phyloP scores from a whole-genome alignment of 805 yeast species.

The Starmerella asiatica region DNA sequence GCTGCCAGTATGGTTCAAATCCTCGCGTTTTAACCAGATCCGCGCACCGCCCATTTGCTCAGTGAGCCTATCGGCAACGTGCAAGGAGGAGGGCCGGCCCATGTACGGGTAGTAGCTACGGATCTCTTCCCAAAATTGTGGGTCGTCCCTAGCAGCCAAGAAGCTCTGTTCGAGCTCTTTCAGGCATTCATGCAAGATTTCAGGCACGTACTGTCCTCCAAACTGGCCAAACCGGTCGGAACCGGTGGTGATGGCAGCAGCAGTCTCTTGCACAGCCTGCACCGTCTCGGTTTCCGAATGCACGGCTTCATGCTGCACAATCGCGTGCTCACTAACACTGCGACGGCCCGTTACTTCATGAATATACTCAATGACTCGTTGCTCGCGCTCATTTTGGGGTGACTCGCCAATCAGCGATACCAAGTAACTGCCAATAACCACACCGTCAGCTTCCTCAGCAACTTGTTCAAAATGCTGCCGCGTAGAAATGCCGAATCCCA shows the following conservation, averaged over 20 bases:
- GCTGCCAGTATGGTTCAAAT: conserved; percentile 39
- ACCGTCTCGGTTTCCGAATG: conserved; percentile 7
- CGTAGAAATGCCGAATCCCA: conserved; percentile 93
- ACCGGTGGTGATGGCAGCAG: conserved; percentile 30
- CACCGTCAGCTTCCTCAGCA: conserved; percentile 80
- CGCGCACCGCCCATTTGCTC: conserved; percentile 89
- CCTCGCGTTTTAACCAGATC: conserved; percentile 98
- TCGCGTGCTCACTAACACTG: conserved; percentile 15
- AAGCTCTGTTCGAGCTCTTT: conserved; percentile 80
- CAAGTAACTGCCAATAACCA: conserved; percentile 85
- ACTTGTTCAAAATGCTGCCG: conserved; percentile 78
- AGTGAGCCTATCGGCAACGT: conserved; percentile 77
- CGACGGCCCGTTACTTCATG: conserved; percentile 51
- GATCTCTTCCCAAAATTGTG: conserved; percentile 87
- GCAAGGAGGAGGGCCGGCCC: conserved; percentile 92
- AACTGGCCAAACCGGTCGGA: conserved; percentile 80
- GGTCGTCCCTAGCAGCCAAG: conserved; percentile 78
- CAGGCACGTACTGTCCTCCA: conserved; percentile 99
- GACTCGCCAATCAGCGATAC: conserved; percentile 58
- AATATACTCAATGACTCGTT: conserved; percentile 53
- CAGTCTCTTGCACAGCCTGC: conserved; percentile 9
- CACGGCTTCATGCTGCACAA: conserved; percentile 7
- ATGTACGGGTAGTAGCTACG: conserved; percentile 72
- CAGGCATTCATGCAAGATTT: conserved; percentile 81
- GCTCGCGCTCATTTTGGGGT: conserved; percentile 38